Base-by-base conservation (phyloP, 164 flowering plant species). In the Akebia trifoliata region DNA sequence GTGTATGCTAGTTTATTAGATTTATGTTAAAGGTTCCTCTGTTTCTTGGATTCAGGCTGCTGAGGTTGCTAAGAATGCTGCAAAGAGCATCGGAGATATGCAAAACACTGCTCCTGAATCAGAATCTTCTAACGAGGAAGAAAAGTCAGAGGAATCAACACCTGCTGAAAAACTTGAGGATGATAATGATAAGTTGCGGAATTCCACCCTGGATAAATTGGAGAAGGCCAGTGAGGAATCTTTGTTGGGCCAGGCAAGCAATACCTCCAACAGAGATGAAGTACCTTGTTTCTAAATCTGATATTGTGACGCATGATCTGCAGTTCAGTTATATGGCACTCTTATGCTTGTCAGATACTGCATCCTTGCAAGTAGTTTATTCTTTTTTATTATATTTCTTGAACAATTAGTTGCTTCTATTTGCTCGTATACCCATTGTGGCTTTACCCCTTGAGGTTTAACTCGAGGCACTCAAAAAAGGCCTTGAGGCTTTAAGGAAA, bases 161-260 rank as follows among this genome's bases (percentile, higher is more conserved):
- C 47, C 24, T 57, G 78, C 65, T 50, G 76, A 59, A 40, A 73
- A 74, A 60, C 64, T 63, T 57, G 89, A 82, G 28, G 86, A 80
- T 46, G 92, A 84, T 35, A 46, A 65, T 53, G 84, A 74, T 26
- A 75, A 70, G 63, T 22, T 55, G 14, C 78, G 86, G 37, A 86
- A 79, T 54, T 69, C 83, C 54, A 85, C 96, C 54, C 61, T 94
- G 61, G 84, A 82, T 44, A 90, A 81, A 63, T 61, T 88, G 72
- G 99, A 88, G 74, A 82, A 81, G 36, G 97, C 96, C 26, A 84
- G 99, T 69, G 94, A 82, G 58, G 97, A 94, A 50, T 71, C 95
- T 25, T n/a, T 86, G 4, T 72, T 94, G 61, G 81, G 99, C 40
- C 94, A 94, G 95, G 97, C 73, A 84, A 75, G 85, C 62, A 21